A percentile compares a stretch with the other conserved stretches of the same genome.
phyloP scores from a whole-genome alignment of 2,329 filamentous ascomycete species.

The Metarhizium humberi region DNA sequence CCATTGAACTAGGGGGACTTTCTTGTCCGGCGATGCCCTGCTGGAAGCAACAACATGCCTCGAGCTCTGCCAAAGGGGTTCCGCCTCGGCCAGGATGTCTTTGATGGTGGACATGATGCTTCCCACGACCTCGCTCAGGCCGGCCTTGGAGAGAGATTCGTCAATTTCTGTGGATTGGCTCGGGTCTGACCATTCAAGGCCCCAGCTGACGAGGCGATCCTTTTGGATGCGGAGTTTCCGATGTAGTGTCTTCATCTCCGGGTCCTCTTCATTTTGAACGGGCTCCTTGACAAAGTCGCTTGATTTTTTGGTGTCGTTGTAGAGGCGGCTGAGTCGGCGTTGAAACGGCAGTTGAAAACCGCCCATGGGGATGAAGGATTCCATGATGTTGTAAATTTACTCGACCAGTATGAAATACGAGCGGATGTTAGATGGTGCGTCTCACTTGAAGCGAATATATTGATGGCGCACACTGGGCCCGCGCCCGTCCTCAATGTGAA shows the following conservation, averaged over 20 bases:
- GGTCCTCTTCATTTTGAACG: conserved; percentile 52
- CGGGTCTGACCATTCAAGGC: conserved; percentile 71
- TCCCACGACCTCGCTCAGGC: conserved; percentile 65
- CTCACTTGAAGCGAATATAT: too few relatives aligned
- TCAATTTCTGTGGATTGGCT: conserved; percentile 61
- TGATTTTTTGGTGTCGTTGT: conserved; percentile 73
- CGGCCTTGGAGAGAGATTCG: conserved; percentile 60
- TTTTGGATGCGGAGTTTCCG: conserved; percentile 73
- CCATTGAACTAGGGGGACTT: conserved; percentile 50
- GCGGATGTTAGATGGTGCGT: neutral
- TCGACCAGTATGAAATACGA: neutral
- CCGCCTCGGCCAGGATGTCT: conserved; percentile 67
- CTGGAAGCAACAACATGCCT: conserved; percentile 32
- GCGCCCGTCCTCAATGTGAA: too few relatives aligned
- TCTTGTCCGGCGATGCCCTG: conserved; percentile 39
- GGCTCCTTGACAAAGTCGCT: conserved; percentile 63
- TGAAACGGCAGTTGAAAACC: conserved; percentile 50
- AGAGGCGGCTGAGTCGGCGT: conserved; percentile 59
- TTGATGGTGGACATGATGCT: conserved; percentile 76
- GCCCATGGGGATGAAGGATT: conserved; percentile 39
- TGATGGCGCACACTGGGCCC: too few relatives aligned
- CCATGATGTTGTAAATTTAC: conserved; percentile 26
- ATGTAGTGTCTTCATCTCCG: conserved; percentile 62
- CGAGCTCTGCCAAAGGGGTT: conserved; percentile 59
- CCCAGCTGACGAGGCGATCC: conserved; percentile 70